Base-by-base conservation (phyloP, 768 basidiomycete species). In the Mycena capillaripes region DNA sequence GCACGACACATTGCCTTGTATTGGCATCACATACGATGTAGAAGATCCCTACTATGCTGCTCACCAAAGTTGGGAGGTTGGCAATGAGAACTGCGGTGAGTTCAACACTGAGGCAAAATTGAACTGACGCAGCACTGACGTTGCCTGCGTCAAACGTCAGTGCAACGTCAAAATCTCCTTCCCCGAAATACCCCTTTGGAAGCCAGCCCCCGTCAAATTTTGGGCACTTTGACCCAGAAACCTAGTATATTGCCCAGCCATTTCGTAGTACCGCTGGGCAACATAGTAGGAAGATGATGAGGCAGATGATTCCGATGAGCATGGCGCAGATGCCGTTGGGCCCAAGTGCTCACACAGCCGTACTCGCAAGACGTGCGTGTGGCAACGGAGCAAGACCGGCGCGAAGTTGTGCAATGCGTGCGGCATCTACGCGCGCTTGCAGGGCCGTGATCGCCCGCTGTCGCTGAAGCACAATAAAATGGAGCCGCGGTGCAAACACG, bases 391-490 rank as follows among this genome's bases (percentile, higher is more conserved):
- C 52, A 68, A 67, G 40, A 50, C n/a, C 4, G 60, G 68, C 3
- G 60, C 25, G 34, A 25, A 21, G 59, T 17, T 62, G 19, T 62
- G 34, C 53, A 72, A 72, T 52, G 71, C 71, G 6, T 72, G 71
- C 29, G 71, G 71, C 4, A 50, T 60, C 5, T 71, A 61, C 40
- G 27, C 14, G 36, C 57, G 70, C 6, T 27, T 71, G 64, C 29
- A 58, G 25, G 70, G 70, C 25, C 42, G 58, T 14, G 48, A 50
- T 17, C n/a, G 70, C 0, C 70, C 70, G 46, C 32, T 71, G 29
- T 14, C 55, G 14, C 58, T 71, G 46, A 19, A 29, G 32, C 27
- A 17, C 8, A 60, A 60, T 34, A 48, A 36, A 14, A 59, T 71
- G 7, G 61, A 36, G 58, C 70, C 70, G 58, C 38, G 70, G 32